Base-by-base conservation (phyloP, 495 filamentous ascomycete genomes). In the Aspergillus steynii region DNA sequence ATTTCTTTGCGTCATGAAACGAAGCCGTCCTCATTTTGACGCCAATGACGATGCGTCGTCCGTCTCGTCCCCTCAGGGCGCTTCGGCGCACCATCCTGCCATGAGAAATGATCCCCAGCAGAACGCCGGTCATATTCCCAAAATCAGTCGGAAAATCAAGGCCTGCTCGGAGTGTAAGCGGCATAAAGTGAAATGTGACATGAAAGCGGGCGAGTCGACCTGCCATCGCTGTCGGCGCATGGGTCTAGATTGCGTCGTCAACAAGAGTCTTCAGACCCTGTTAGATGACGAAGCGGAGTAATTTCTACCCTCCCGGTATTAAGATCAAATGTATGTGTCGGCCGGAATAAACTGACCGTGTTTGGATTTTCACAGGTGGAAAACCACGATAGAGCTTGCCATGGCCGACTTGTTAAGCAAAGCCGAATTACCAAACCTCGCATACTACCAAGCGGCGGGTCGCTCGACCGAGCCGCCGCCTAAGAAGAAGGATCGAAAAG, bases 161-260 rank as follows among this genome's bases (percentile, higher is more conserved):
- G 82, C 82, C 48, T 85, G 82, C 64, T 82, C 81, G 0, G 81
- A 82, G 59, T 83, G 81, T 64, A 79, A 82, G 68, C 76, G 80
- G 53, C 82, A 83, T 61, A 84, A 84, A 58, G 79, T 81, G 29
- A 70, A 76, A 59, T 84, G 82, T 64, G 77, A 82, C 58, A 82
- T 85, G 79, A 77, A 75, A 60, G 66, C 71, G 42, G 75, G 74
- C 27, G 78, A 81, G 37, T 67, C 74, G 50, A 63, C 68, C 26
- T 85, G 82, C 61, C 75, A 77, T 49, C 63, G 82, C 55, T 85
- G 82, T 69, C 72, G 69, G 32, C 80, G 82, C 57, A 80, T 81
- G 73, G 76, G 75, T 5, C 61, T 85, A 50, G 77, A 81, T 50
- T 85, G 82, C 62, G 67, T 82, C 49, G 78, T 85, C 42, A 83